Evolutionary conservation across 1,139 yeast genomes (phyloP).

Genomic region (Yarrowia galli): DNA sequence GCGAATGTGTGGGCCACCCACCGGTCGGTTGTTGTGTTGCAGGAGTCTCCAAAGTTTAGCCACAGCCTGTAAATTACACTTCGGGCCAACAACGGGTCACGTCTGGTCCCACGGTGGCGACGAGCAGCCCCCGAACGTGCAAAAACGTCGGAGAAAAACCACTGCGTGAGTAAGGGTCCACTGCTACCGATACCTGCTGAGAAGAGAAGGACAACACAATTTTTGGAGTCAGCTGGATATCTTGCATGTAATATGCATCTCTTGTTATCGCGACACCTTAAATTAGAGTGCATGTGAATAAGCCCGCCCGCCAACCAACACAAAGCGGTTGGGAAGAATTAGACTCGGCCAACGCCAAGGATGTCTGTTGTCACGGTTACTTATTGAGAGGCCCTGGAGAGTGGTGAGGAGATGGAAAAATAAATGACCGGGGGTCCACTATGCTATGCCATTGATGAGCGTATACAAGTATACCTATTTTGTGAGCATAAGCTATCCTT

Average conservation of each 20-base stretch:
- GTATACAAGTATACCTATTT: too few species aligned
- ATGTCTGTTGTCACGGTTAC: conserved; percentile 26
- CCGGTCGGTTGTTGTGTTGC: conserved; percentile 12
- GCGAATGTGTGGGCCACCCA: conserved; percentile 3
- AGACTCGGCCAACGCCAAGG: conserved; percentile 12
- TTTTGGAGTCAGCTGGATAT: conserved; percentile 33
- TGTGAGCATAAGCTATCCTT: too few species aligned
- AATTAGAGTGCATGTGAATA: conserved; percentile 31
- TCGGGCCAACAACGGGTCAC: conserved; percentile 3
- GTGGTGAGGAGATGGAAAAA: not conserved
- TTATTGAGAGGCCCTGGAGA: not conserved
- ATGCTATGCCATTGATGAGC: too few species aligned
- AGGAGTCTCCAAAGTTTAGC: conserved; percentile 26
- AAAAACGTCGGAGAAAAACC: conserved; percentile 2
- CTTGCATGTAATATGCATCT: conserved; percentile 27
- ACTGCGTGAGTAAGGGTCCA: not conserved
- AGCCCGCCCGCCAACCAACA: conserved; percentile 16
- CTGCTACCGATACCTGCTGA: not conserved
- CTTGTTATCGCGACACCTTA: conserved; percentile 33
- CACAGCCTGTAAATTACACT: conserved; percentile 38
- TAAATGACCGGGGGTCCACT: not conserved
- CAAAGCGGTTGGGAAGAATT: conserved; percentile 25
- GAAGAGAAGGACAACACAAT: not conserved
- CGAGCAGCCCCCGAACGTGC: not conserved
- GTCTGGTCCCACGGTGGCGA: not conserved